Evolutionary conservation across 148 eudicot species (phyloP), one percentile per base, ranked within the genome.

Genomic region (Selenicereus undatus): DNA sequence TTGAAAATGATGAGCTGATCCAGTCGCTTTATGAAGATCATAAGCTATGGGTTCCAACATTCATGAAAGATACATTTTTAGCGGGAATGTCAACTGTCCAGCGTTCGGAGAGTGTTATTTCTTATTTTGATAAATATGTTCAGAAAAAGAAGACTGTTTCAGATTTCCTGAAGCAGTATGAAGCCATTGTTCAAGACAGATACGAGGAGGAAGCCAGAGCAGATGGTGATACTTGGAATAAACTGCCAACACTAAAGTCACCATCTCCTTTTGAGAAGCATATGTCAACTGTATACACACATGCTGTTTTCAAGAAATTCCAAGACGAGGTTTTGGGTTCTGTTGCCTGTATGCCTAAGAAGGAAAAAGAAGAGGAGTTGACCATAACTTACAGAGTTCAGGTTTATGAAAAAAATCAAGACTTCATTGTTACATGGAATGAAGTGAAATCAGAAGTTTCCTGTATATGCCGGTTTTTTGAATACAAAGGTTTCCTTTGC

Each of bases 251-350:
- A 20, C 77, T 92, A 71, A 96, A 91, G 78, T 96, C 98, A 78
- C 99, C 99, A 68, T 96, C 99, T 68, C 99, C 99, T 75, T 90
- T 96, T 62, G 99, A 96, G 90, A 96, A 96, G 88, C 99, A 96
- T 26, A 80, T 90, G 79, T 91, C 97, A 54, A 80, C 82, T 42
- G 30, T 90, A 43, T 96, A 93, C 75, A 92, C 99, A 26, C 87
- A 91, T 83, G 89, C 93, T 26, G 91, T 96, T 36, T 96, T 96
- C 80, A 96, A 86, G 88, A 96, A 91, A 80, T 92, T 93, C 81
- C 99, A 96, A 82, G 84, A 76, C 75, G 99, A 96, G 85, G 97
- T 93, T 76, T 80, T 96, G 85, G 99, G 99, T 83, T 94, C 94
- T 36, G 89, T 89, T 77, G 99, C 99, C 79, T 96, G 99, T 79